Evolutionary conservation across 164 flowering plant genomes (phyloP), one percentile per base, ranked within the genome.

Genomic region (Magnolia officinalis): DNA sequence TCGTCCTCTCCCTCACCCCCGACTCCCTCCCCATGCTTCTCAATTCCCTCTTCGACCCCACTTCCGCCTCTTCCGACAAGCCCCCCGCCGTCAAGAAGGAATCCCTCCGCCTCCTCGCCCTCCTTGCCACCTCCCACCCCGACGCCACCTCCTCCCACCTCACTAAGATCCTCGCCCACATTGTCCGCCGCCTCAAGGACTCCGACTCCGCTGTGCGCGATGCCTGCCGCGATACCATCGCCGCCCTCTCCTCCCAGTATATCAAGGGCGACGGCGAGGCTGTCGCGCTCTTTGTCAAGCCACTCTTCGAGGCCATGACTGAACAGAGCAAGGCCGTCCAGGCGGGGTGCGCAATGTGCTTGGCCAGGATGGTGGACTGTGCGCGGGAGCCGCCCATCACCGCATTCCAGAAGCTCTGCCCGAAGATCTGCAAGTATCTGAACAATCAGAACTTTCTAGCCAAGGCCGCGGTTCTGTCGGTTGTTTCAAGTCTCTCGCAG

Each of bases 261-360:
- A 72, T 94, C 76, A 84, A 80, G 78, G 82, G 83, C 0, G 81
- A 73, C 5, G 71, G 52, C 2, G 78, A 71, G 49, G 76, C n/a
- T 50, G 93, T 90, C 14, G 83, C 86, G 14, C 52, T 96, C 83
- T 92, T 96, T 75, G 93, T 87, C 67, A 92, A 87, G 88, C 98
- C 99, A 0, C 76, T 96, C 84, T 90, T 96, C 79, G 99, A 96
- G 86, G 92, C 95, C 10, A 89, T 96, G 95, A 84, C 79, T 29
- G 99, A 93, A 78, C 93, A 92, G 85, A 90, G 81, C 76, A 96
- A 94, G 82, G 87, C 74, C 21, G 96, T 90, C 13, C 99, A 96
- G 77, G 86, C 90, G 29, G 98, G 93, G 66, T 87, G 96, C 0
- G 97, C 98, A 45, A 70, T 89, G 88, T 90, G 98, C 75, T 80